phyloP scores from a whole-genome alignment of 768 basidiomycete species.

The Kwoniella sp. region DNA sequence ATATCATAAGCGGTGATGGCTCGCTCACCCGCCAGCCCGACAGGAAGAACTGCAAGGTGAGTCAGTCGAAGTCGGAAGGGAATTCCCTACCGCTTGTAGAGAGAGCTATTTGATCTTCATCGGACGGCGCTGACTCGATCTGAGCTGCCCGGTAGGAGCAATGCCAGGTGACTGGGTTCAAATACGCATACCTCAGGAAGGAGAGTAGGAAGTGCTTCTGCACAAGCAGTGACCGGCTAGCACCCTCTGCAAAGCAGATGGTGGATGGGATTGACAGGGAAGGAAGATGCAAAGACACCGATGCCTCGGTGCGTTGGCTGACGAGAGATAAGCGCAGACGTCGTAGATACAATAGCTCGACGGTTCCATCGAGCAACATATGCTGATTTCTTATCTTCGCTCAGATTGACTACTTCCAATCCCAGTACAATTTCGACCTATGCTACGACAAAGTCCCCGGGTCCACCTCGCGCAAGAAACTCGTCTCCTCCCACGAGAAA shows the following conservation, averaged over 20 bases:
- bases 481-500: neutral
- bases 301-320: conserved; percentile 8
- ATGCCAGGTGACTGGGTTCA: conserved; percentile 17
- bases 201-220: conserved; percentile 8
- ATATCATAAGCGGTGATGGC: conserved; percentile 4
- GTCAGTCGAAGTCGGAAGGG: neutral
- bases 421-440: conserved; percentile 9
- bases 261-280: conserved; percentile 10
- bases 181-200: conserved; percentile 14
- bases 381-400: neutral
- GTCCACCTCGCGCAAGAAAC: conserved; percentile 1
- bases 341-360: too few species aligned
- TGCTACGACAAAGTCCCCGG: conserved; percentile 16
- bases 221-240: conserved; percentile 11
- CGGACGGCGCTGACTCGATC: neutral
- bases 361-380: neutral
- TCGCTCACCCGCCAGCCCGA: conserved; percentile 2
- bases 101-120: too few species aligned
- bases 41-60: conserved; percentile 14
- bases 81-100: too few species aligned
- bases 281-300: conserved; percentile 12
- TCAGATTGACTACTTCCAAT: conserved; percentile 12
- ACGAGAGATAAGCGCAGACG: too few species aligned
- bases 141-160: conserved; percentile 6
- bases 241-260: conserved; percentile 8